Evolutionary conservation across 805 yeast genomes (phyloP).

Genomic region (Yarrowia yakushimensis): DNA sequence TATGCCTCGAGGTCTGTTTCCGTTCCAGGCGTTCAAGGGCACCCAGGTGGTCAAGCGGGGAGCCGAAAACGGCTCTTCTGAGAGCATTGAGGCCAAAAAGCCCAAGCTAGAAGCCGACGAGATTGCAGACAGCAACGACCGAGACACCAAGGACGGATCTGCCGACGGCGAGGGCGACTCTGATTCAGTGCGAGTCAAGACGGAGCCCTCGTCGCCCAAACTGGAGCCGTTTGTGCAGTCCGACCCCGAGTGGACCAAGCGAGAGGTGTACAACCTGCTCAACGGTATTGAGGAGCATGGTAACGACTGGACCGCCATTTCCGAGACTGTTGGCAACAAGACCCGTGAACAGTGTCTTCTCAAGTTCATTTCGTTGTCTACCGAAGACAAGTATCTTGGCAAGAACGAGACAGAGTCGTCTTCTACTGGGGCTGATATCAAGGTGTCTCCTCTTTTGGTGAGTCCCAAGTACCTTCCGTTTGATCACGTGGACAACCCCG

Average conservation of each 20-base stretch:
- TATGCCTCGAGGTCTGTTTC: constrained; percentile 88
- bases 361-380: constrained; percentile 64
- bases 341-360: constrained; percentile 76
- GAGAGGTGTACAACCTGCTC: constrained; percentile 57
- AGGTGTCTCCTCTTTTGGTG: constrained; percentile 72
- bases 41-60: constrained; percentile 43
- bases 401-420: background rate
- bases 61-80: background rate
- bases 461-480: constrained; percentile 70
- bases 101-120: background rate
- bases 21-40: constrained; percentile 70
- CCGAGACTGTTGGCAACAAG: constrained; percentile 62
- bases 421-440: constrained; percentile 32
- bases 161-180: background rate
- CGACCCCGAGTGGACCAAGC: constrained; percentile 58
- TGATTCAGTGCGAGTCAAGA: constrained; percentile 22
- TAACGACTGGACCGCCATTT: constrained; percentile 77
- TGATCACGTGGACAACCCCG: constrained; percentile 85
- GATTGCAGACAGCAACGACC: constrained; percentile 32
- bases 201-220: constrained; percentile 23
- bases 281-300: constrained; percentile 59
- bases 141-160: background rate
- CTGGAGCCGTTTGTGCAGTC: constrained; percentile 37
- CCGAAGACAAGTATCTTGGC: constrained; percentile 64
- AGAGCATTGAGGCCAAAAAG: background rate